Base-by-base conservation (phyloP, 2,329 filamentous ascomycete species). In the Exophiala sp. region DNA sequence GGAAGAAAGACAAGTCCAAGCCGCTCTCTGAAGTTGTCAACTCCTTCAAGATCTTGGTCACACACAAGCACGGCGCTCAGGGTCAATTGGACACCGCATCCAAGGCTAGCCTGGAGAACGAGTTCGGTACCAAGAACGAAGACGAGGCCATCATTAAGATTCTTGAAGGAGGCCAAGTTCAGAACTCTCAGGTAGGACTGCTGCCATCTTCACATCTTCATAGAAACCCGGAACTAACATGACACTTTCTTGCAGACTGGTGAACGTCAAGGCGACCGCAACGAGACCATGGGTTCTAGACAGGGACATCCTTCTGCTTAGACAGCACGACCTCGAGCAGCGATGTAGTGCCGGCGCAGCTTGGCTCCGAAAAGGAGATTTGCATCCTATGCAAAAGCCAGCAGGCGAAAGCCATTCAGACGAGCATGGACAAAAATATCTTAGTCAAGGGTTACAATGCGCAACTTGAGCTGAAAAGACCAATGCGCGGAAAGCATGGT, bases 1-100 rank as follows among this genome's bases (percentile, higher is more conserved):
- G 92, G 92, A 84, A 85, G 78, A 76, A 70, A 3, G 92, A 97
- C 77, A 51, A 54, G 18, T 85, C 81, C 29, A 77, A 94, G 29
- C 88, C 94, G 35, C 76, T 97, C 44, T 81, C 88, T 1, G 85
- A 96, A 66, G 91, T 99, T 52, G 81, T 97, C 52, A 89, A 86
- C 54, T 81, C 87, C 6, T 97, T 89, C 80, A 89, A 95, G 80
- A 79, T 99, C 67, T 95, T 96, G 67, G 77, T 87, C 40, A 95
- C 91, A 34, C 88, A 95, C 78, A 88, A 86, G 72, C 91, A 96
- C 71, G 92, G 92, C 62, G 83, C 82, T 41, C 90, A 96, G 71
- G 92, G 92, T 52, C 81, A 85, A 55, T 77, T 88, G 40, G 88
- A 96, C 67, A 74, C 76, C 8, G 91, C 91, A 7, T 87, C 89